Conservation (phyloP, 1,284 basidiomycete species). For the Trichosporon ovoides region DNA sequence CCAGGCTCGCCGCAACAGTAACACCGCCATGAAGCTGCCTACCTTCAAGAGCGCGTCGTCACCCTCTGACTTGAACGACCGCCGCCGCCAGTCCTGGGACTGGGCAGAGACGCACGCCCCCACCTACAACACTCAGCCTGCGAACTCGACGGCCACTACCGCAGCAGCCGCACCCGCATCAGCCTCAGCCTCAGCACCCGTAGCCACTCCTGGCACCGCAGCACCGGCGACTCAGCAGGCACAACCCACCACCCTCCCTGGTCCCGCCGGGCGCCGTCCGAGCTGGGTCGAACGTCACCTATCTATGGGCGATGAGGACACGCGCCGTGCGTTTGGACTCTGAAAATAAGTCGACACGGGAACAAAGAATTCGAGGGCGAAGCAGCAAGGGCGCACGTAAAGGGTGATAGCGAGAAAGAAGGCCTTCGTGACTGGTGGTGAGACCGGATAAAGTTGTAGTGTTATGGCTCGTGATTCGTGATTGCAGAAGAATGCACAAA, state of each 20-base stretch:
- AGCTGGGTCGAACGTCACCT: background rate
- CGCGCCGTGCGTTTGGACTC: background rate
- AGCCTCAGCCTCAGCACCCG: too few relatives aligned
- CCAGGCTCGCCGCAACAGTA: background rate
- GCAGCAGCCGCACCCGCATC: background rate
- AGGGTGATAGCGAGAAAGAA: background rate
- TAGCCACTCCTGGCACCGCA: background rate
- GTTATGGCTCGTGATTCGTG: too few relatives aligned
- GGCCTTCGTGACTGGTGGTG: too few relatives aligned
- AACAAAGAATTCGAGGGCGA: background rate
- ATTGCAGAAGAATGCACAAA: too few relatives aligned
- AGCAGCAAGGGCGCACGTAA: background rate
- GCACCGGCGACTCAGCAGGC: background rate
- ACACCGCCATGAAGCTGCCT: background rate
- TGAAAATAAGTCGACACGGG: background rate
- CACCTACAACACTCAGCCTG: background rate
- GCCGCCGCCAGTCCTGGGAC: background rate
- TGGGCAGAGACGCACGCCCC: background rate
- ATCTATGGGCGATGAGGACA: background rate
- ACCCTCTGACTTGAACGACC: background rate
- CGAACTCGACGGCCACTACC: background rate
- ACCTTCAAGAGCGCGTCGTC: background rate
- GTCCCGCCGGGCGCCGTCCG: background rate
- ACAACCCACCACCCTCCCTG: background rate
- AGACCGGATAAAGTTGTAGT: too few relatives aligned